Evolutionary conservation across 257 asterid species (phyloP), one percentile per base, ranked within the genome.

Genomic region (Striga asiatica): DNA sequence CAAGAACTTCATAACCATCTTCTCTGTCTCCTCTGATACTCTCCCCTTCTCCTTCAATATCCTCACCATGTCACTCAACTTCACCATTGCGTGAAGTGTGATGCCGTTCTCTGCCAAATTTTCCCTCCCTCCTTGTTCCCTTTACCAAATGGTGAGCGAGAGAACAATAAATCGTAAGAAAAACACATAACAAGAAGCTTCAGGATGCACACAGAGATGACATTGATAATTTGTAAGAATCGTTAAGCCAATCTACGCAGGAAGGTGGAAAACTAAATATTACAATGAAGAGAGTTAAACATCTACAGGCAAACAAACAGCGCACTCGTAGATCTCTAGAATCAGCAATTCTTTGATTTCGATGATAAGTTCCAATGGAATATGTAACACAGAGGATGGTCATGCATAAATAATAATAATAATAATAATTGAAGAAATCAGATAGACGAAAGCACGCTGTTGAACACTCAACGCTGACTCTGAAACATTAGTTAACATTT

Each of bases 101-200:
- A 91, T 80, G 51, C 98, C 98, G 61, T 82, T 84, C 56, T 81
- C 78, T 4, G 97, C 94, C 74, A 91, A 80, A 67, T 82, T 91
- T 70, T 87, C 95, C 75, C 94, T 75, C 43, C 96, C 98, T 50
- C 96, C 98, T 75, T 91, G 98, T 61, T 91, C 98, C 84, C 98
- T 89, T 56, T 46, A 20, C 75, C 50, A 39, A 56, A 59, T 59
- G 12, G 54, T 48, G 34, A 47, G 38, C 60, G 52, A 47, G 24
- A 56, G 35, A 67, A 63, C 25, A 54, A 60, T 8, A 29, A 29
- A 19, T 39, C 22, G 4, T 56, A 17, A 54, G 50, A 42, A 49
- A n/a, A 37, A 12, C 54, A 19, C 13, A 3, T n/a, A 31, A 31
- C 31, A 37, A 3, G 16, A 37, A 24, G 48, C 28, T 52, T 21